phyloP scores from a whole-genome alignment of 768 basidiomycete species.

The Trametes meyenii region DNA sequence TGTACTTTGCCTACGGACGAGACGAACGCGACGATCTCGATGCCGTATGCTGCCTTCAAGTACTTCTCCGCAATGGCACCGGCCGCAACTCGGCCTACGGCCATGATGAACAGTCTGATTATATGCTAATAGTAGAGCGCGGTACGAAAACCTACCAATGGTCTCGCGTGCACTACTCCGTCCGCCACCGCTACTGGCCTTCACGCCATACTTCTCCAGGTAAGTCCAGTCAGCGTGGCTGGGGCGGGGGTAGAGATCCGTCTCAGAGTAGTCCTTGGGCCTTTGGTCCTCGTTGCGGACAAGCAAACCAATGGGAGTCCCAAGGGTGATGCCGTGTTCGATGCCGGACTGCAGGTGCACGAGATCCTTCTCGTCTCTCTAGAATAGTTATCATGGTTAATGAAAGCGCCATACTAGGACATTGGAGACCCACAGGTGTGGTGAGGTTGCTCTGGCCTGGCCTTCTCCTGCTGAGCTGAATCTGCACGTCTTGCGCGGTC shows the following conservation, averaged over 20 bases:
- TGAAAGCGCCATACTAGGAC: not conserved
- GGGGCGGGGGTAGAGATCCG: constrained; percentile 95
- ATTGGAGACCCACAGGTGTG: constrained; percentile 71
- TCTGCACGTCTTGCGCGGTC: constrained; percentile 82
- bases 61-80: constrained; percentile 98
- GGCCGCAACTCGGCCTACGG: constrained; percentile 88
- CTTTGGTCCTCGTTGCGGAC: constrained; percentile 98
- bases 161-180: constrained; percentile 95
- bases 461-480: constrained; percentile 86
- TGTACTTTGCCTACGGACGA: constrained; percentile 93
- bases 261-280: constrained; percentile 98
- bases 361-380: constrained; percentile 83
- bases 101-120: not conserved
- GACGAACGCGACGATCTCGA: constrained; percentile 97
- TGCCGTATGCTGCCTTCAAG: constrained; percentile 80
- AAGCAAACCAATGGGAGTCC: constrained; percentile 95
- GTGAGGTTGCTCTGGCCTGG: constrained; percentile 97
- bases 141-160: constrained; percentile 59
- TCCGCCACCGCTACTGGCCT: constrained; percentile 96
- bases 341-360: constrained; percentile 93
- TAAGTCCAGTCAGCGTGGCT: constrained; percentile 99
- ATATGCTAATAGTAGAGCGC: not conserved
- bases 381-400: not conserved
- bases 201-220: constrained; percentile 94
- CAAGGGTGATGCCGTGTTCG: constrained; percentile 93